A percentile compares a stretch with the other conserved stretches of the same genome.
phyloP scores from a whole-genome alignment of 306 rosid genomes.

The Cucurbita argyrosperma region DNA sequence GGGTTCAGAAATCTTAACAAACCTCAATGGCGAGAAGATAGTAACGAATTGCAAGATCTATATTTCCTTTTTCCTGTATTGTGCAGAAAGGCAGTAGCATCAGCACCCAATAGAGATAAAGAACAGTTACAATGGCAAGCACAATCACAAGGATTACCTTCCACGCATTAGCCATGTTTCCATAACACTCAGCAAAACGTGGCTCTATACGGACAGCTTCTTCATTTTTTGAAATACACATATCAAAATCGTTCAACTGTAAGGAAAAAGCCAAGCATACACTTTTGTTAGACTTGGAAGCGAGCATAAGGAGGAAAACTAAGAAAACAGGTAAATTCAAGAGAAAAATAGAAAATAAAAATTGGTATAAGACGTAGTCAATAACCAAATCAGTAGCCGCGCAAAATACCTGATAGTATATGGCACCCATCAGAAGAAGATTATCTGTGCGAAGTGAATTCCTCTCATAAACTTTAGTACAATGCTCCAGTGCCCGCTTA shows the following conservation, averaged over 20 bases:
- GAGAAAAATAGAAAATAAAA: not conserved
- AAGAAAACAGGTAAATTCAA: not conserved
- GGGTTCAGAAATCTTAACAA: constrained; percentile 2
- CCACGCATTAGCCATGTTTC: constrained; percentile 99
- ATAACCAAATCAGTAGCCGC: not conserved
- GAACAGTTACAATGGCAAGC: not conserved
- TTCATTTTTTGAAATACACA: constrained; percentile 87
- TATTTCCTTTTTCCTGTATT: constrained; percentile 47
- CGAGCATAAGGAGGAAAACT: not conserved
- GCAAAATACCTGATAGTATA: constrained; percentile 75
- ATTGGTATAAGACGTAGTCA: not conserved
- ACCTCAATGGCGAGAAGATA: constrained; percentile 96
- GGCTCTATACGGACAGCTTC: constrained; percentile 86
- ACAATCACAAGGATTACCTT: constrained; percentile 31
- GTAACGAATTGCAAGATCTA: constrained; percentile 46
- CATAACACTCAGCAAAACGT: constrained; percentile 91
- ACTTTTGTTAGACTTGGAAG: not conserved
- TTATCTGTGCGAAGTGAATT: constrained; percentile 81
- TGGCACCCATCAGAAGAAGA: constrained; percentile 85
- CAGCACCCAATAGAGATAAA: not conserved
- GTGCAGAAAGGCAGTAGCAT: not conserved
- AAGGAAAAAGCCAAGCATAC: not conserved
- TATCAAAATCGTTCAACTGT: constrained; percentile 89
- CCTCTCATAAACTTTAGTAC: constrained; percentile 68
- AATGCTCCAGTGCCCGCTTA: constrained; percentile 81